Conservation (phyloP, 2,329 filamentous ascomycete genomes). For the Cephalotrichum gorgonifer region DNA sequence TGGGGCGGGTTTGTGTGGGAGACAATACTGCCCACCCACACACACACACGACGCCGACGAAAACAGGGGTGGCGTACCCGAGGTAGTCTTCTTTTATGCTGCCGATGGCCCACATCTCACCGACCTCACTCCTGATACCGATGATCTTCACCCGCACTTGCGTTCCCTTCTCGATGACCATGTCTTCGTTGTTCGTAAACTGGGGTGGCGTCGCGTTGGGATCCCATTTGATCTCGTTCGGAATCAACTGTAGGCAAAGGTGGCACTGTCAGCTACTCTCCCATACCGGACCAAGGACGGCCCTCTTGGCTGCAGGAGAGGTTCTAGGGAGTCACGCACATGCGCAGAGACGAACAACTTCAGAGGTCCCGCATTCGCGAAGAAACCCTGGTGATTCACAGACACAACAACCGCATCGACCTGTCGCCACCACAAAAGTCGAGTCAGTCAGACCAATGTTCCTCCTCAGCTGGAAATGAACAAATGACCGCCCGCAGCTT, state of each 20-base stretch:
- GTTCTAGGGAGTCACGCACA: constrained; percentile 41
- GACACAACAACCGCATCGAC: constrained; percentile 89
- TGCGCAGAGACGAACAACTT: constrained; percentile 72
- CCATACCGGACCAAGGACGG: no score
- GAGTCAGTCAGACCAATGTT: constrained; percentile 11
- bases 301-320: constrained; percentile 16
- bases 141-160: constrained; percentile 92
- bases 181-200: constrained; percentile 90
- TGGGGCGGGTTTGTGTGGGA: neutral
- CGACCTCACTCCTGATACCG: constrained; percentile 85
- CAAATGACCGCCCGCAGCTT: constrained; percentile 26
- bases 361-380: constrained; percentile 70
- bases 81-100: constrained; percentile 85
- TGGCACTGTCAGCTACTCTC: neutral
- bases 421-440: constrained; percentile 33
- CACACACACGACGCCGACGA: neutral
- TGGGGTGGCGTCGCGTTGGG: constrained; percentile 93
- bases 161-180: constrained; percentile 85
- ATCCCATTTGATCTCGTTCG: constrained; percentile 85
- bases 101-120: constrained; percentile 92
- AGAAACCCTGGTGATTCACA: constrained; percentile 88
- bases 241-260: constrained; percentile 61
- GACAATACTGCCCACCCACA: neutral
- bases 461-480: constrained; percentile 6
- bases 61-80: constrained; percentile 30